Evolutionary conservation across 352 stramenopile genomes (phyloP).

Genomic region (Pythium periplocum): DNA sequence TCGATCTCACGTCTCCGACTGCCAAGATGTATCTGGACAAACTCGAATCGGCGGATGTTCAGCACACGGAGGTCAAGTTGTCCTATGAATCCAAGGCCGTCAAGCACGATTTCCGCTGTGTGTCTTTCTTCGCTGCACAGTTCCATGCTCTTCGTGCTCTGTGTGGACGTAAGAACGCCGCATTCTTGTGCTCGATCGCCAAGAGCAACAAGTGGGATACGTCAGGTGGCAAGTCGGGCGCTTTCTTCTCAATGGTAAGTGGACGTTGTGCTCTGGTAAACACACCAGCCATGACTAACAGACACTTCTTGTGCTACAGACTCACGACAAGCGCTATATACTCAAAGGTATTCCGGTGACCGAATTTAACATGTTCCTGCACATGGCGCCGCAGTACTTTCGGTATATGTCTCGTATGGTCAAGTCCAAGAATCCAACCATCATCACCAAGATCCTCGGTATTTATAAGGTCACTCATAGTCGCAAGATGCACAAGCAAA

Average conservation of each 20-base stretch:
- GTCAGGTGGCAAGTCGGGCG: slow-evolving; percentile 78
- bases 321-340: slow-evolving; percentile 80
- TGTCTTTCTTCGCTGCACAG: slow-evolving; percentile 78
- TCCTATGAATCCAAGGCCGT: slow-evolving; percentile 38
- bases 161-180: slow-evolving; percentile 53
- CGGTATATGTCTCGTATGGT: slow-evolving; percentile 75
- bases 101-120: slow-evolving; percentile 61
- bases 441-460: slow-evolving; percentile 84
- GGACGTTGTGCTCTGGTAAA: no score
- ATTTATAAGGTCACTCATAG: slow-evolving; percentile 75
- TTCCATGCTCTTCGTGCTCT: slow-evolving; percentile 78
- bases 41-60: slow-evolving; percentile 55
- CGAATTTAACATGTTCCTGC: slow-evolving; percentile 89
- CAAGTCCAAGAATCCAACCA: slow-evolving; percentile 44
- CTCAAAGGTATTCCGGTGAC: slow-evolving; percentile 82
- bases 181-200: slow-evolving; percentile 80
- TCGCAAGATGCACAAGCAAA: slow-evolving; percentile 58
- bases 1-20: slow-evolving; percentile 28
- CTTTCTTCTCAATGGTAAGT: slow-evolving; percentile 81
- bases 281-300: no score
- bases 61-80: slow-evolving; percentile 82
- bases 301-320: slow-evolving; percentile 20
- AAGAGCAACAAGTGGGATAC: slow-evolving; percentile 74
- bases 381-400: slow-evolving; percentile 86
- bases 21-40: slow-evolving; percentile 60